Evolutionary conservation across 495 filamentous ascomycete species (phyloP).

Genomic region (Amniculicola lignicola): DNA sequence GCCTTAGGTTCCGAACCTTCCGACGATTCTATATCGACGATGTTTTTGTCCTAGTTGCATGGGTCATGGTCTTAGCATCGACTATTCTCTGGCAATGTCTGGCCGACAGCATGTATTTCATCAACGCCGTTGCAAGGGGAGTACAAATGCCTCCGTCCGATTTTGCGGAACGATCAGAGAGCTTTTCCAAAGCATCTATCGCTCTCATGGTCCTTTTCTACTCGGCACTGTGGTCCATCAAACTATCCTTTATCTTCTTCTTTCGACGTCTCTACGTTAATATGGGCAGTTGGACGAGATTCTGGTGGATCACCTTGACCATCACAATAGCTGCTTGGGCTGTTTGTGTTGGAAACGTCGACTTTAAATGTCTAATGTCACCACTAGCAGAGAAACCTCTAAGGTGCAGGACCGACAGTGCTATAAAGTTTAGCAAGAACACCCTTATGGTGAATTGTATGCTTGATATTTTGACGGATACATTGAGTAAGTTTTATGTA

Average conservation of each 20-base stretch:
- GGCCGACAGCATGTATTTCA: not conserved
- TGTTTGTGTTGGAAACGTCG: not conserved
- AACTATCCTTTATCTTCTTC: not conserved
- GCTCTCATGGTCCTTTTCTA: not conserved
- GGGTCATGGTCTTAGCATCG: not conserved
- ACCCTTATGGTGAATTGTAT: not conserved
- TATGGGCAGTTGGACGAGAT: not conserved
- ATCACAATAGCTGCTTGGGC: not conserved
- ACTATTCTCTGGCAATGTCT: not conserved
- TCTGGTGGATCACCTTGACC: not conserved
- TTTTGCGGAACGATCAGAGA: not conserved
- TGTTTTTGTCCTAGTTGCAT: not conserved
- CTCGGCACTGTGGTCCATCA: not conserved
- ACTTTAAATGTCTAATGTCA: not conserved
- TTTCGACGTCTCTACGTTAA: not conserved
- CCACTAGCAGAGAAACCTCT: not conserved
- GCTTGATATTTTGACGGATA: not conserved
- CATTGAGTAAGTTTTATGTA: not conserved
- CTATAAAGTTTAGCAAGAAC: not conserved
- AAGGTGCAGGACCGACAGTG: not conserved
- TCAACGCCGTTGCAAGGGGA: not conserved
- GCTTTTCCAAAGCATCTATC: not conserved
- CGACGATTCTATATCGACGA: slow-evolving; percentile 2
- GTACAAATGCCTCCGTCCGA: not conserved
- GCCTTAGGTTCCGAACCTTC: not conserved